Evolutionary conservation across 257 asterid species (phyloP).

Genomic region (Ballota nigra): DNA sequence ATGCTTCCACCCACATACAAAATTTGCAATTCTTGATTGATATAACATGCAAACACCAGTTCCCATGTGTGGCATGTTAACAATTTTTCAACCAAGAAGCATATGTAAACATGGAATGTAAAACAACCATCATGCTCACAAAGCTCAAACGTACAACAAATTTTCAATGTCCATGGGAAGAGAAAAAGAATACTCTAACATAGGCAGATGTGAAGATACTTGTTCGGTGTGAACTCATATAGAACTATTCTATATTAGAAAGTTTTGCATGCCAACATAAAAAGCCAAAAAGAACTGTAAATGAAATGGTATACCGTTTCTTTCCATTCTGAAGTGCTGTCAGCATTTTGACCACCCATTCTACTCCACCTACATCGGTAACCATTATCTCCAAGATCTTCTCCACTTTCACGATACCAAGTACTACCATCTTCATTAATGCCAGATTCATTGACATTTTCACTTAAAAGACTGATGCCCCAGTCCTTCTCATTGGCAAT

Average conservation of each 20-base stretch:
- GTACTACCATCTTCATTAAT: slow-evolving; percentile 87
- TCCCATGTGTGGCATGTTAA: not conserved
- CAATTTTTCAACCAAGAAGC: slow-evolving; percentile 5
- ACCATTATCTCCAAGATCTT: slow-evolving; percentile 94
- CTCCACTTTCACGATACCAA: slow-evolving; percentile 90
- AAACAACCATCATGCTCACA: slow-evolving; percentile 1
- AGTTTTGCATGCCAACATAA: not conserved
- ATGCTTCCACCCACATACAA: not conserved
- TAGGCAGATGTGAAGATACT: not conserved
- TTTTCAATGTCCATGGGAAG: not conserved
- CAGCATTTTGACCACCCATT: slow-evolving; percentile 90
- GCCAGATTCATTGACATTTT: slow-evolving; percentile 70
- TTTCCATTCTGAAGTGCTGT: slow-evolving; percentile 85
- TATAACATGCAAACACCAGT: not conserved
- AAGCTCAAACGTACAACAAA: not conserved
- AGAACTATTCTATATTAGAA: not conserved
- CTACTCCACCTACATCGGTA: slow-evolving; percentile 90
- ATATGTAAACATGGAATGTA: not conserved
- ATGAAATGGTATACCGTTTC: slow-evolving; percentile 65
- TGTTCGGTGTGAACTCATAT: not conserved
- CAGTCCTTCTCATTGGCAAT: slow-evolving; percentile 97
- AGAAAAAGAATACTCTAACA: not conserved
- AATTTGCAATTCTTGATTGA: not conserved
- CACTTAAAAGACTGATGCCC: slow-evolving; percentile 82
- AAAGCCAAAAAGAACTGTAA: slow-evolving; percentile 2